phyloP scores from a whole-genome alignment of 1,284 basidiomycete genomes.

The Rugosomyces carneus region DNA sequence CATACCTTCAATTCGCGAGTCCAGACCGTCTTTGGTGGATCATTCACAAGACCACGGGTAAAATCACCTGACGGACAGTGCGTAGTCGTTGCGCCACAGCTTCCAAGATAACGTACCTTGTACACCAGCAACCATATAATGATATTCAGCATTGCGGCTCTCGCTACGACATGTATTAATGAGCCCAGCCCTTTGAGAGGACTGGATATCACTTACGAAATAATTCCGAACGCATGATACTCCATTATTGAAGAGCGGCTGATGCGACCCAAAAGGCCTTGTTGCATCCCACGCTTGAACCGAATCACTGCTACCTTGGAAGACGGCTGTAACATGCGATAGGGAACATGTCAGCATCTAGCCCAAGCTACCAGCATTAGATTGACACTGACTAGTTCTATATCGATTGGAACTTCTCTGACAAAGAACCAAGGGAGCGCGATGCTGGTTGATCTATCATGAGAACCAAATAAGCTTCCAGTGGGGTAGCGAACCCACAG shows the following conservation, averaged over 20 bases:
- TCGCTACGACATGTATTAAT: constrained; percentile 37
- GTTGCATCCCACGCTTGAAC: constrained; percentile 65
- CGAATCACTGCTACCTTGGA: constrained; percentile 58
- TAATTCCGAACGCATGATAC: constrained; percentile 63
- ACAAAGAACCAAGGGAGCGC: constrained; percentile 69
- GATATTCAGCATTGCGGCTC: constrained; percentile 61
- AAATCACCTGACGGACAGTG: constrained; percentile 48
- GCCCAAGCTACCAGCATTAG: neutral
- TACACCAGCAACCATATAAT: constrained; percentile 74
- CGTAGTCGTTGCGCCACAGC: neutral
- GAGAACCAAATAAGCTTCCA: neutral
- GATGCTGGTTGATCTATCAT: constrained; percentile 34
- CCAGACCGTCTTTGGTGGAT: constrained; percentile 64
- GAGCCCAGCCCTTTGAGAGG: neutral
- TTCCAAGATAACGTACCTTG: constrained; percentile 41
- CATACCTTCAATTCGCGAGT: constrained; percentile 66
- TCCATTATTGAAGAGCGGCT: constrained; percentile 57
- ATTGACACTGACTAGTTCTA: constrained; percentile 54
- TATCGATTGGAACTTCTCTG: constrained; percentile 61
- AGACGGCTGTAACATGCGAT: constrained; percentile 40
- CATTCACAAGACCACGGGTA: constrained; percentile 59
- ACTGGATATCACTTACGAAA: constrained; percentile 39
- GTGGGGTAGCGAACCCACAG: constrained; percentile 41
- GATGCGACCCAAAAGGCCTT: constrained; percentile 59
- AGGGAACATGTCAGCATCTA: constrained; percentile 1